Percentiles rank a stretch among this genome's conserved stretches.
These are phyloP conservation scores for Thraustochytrium sp. DNA, from an alignment of 352 stramenopile species.

Conservation along the genomic window DNA sequence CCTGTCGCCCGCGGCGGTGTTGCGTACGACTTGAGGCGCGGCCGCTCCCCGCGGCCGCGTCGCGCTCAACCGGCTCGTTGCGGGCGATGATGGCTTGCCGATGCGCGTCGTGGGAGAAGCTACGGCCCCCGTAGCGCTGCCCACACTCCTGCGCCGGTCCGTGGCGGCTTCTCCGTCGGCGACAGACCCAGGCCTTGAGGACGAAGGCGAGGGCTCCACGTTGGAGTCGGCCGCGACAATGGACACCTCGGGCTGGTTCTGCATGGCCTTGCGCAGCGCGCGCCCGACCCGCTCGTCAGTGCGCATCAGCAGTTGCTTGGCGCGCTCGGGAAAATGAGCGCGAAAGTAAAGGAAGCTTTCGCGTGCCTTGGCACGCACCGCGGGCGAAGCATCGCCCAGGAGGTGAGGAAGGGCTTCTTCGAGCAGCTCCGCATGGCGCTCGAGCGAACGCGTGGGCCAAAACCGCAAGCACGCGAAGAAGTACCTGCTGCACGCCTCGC, in stretches of 20 bases:
- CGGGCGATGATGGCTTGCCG: no score
- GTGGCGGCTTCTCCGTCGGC: no score
- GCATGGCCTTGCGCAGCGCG: constrained; percentile 11
- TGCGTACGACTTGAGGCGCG: no score
- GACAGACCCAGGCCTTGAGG: no score
- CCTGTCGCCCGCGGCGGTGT: no score
- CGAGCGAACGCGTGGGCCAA: background rate
- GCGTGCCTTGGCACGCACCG: background rate
- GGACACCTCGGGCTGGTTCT: background rate
- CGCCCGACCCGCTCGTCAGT: background rate
- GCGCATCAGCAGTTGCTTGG: background rate
- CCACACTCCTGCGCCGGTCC: no score
- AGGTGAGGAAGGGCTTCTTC: background rate
- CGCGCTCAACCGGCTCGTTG: no score
- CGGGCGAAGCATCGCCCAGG: constrained; percentile 9
- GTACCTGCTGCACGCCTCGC: constrained; percentile 12
- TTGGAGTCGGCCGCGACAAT: background rate
- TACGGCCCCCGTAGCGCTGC: no score
- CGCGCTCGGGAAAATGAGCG: background rate
- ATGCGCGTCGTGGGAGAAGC: no score
- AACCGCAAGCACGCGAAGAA: background rate
- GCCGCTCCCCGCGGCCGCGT: no score
- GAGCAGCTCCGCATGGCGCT: background rate
- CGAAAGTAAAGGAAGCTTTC: constrained; percentile 11
- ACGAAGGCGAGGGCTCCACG: background rate